phyloP scores from a whole-genome alignment of 805 yeast genomes.

The Candida hungchunana region DNA sequence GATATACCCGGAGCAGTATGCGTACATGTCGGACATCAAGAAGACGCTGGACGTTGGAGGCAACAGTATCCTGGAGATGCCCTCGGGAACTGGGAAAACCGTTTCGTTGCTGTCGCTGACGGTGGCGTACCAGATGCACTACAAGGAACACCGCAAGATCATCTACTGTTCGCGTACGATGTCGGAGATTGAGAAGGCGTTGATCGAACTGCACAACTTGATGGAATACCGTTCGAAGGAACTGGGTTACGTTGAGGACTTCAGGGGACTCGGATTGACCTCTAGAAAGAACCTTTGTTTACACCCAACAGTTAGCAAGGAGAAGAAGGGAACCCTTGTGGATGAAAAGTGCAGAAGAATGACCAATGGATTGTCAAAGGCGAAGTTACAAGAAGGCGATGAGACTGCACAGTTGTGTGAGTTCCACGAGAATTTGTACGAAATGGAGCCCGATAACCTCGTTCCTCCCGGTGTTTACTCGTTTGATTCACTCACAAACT shows the following conservation, averaged over 20 bases:
- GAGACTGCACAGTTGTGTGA: constrained; percentile 65
- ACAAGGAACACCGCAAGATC: constrained; percentile 90
- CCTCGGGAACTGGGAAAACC: constrained; percentile 99
- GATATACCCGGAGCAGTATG: constrained; percentile 97
- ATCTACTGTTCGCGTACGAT: constrained; percentile 98
- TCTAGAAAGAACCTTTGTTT: constrained; percentile 92
- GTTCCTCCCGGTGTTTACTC: constrained; percentile 94
- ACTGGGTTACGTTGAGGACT: constrained; percentile 83
- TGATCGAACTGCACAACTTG: constrained; percentile 81
- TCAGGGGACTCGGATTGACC: constrained; percentile 90
- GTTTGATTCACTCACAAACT: constrained; percentile 74
- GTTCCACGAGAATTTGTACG: constrained; percentile 86
- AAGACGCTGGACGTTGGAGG: constrained; percentile 94
- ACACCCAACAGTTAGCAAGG: constrained; percentile 83
- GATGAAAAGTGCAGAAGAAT: constrained; percentile 95
- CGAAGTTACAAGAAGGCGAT: constrained; percentile 48
- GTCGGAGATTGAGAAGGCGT: constrained; percentile 97
- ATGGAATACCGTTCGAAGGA: constrained; percentile 85
- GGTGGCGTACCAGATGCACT: constrained; percentile 91
- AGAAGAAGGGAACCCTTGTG: constrained; percentile 85
- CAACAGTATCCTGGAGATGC: constrained; percentile 96
- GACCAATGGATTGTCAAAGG: constrained; percentile 86
- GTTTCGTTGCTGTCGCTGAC: constrained; percentile 86
- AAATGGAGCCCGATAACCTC: constrained; percentile 80
- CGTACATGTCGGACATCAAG: constrained; percentile 95